Evolutionary conservation across 2,329 filamentous ascomycete species (phyloP).

Genomic region (Xylariales sp.): DNA sequence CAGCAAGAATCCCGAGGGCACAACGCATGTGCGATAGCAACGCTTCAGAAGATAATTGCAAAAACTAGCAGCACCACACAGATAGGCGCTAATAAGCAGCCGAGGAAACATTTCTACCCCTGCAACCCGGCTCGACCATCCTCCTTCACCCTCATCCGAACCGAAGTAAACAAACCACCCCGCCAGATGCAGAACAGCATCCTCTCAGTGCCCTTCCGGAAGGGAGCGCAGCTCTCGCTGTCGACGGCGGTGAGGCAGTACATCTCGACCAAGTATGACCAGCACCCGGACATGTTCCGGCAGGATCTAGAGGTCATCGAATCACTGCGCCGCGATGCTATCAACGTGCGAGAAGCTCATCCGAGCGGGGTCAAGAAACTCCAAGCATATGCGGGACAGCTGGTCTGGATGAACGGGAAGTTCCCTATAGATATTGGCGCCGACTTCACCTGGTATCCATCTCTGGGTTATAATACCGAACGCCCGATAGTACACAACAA

Average conservation of each 20-base stretch:
- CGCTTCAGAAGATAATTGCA: neutral
- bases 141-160: constrained; percentile 15
- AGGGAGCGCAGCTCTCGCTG: constrained; percentile 73
- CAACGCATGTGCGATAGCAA: neutral
- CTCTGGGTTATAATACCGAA: constrained; percentile 83
- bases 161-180: constrained; percentile 5
- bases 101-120: too few species aligned
- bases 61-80: neutral
- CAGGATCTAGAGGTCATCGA: constrained; percentile 84
- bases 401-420: constrained; percentile 90
- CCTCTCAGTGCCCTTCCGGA: constrained; percentile 81
- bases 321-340: constrained; percentile 74
- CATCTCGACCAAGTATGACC: constrained; percentile 97
- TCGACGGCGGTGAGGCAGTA: constrained; percentile 85
- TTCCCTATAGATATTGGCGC: constrained; percentile 95
- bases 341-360: constrained; percentile 85
- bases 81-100: too few species aligned
- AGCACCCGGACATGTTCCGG: constrained; percentile 94
- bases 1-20: constrained; percentile 3
- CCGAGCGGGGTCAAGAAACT: constrained; percentile 80
- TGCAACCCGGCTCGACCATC: too few species aligned
- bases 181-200: constrained; percentile 45
- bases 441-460: constrained; percentile 94
- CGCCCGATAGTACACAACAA: constrained; percentile 64
- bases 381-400: constrained; percentile 85